Evolutionary conservation across 2,329 filamentous ascomycete genomes (phyloP).

Genomic region (Calonectria pseudoturangicola): DNA sequence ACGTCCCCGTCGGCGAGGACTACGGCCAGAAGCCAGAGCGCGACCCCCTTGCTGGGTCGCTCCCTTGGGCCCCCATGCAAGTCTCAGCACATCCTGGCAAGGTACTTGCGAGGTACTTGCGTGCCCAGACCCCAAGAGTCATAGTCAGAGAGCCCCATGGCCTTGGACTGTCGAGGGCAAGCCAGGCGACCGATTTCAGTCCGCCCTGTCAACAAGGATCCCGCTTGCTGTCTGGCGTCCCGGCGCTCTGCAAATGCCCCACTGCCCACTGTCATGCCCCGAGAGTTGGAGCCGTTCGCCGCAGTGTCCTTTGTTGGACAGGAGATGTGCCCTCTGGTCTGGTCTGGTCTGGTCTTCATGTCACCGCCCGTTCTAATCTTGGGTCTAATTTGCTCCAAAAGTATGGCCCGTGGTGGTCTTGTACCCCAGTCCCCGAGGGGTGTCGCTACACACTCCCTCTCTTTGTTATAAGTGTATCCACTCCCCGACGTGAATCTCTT

Average conservation of each 20-base stretch:
- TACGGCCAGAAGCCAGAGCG: constrained; percentile 35
- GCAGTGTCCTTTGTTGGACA: constrained; percentile 54
- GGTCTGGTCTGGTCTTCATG: constrained; percentile 52
- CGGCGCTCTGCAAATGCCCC: constrained; percentile 51
- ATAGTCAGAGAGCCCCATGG: constrained; percentile 37
- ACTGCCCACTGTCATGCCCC: constrained; percentile 54
- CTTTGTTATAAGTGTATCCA: constrained; percentile 60
- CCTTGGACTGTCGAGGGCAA: constrained; percentile 27
- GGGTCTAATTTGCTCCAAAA: constrained; percentile 54
- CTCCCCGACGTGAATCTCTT: constrained; percentile 56
- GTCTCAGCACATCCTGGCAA: constrained; percentile 44
- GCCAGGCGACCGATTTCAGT: constrained; percentile 49
- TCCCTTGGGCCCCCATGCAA: constrained; percentile 44
- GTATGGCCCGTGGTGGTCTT: constrained; percentile 53
- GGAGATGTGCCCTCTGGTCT: constrained; percentile 54
- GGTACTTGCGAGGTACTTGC: constrained; percentile 53
- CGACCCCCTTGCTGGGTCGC: constrained; percentile 28
- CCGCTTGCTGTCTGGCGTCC: constrained; percentile 47
- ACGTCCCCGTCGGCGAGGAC: constrained; percentile 50
- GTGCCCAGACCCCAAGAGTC: constrained; percentile 26
- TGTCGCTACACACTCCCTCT: constrained; percentile 46
- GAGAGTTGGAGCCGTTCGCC: constrained; percentile 56
- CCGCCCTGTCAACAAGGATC: constrained; percentile 56
- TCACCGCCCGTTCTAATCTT: constrained; percentile 60
- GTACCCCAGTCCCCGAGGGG: constrained; percentile 55